Evolutionary conservation across 139 green algal genomes (phyloP).

Genomic region (Chlorella sp.): DNA sequence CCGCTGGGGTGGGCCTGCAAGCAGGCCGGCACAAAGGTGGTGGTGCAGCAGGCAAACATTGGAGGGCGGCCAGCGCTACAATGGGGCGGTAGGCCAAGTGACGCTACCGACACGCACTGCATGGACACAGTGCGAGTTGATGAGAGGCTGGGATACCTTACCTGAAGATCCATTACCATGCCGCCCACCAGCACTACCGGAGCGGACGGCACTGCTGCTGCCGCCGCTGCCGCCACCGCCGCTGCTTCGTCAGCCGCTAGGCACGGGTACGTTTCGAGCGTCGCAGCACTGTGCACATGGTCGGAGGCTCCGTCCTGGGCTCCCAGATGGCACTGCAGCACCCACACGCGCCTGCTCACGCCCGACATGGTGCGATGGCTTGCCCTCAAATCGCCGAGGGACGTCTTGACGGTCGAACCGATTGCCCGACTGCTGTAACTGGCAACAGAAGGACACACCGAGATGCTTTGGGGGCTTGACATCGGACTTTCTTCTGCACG

Average conservation of each 20-base stretch:
- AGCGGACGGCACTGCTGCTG: neutral
- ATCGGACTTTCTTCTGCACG: no score
- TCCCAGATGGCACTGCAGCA: neutral
- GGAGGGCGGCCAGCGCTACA: neutral
- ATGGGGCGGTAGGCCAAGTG: neutral
- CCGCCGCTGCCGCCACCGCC: neutral
- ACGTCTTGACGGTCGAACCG: no score
- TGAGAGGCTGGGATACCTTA: neutral
- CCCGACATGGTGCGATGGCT: neutral
- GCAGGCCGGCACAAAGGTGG: no score
- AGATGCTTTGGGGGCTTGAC: no score
- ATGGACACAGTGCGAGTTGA: neutral
- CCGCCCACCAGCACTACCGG: slow-evolving; percentile 32
- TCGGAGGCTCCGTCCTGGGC: neutral
- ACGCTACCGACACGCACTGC: neutral
- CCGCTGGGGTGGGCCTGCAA: slow-evolving; percentile 9
- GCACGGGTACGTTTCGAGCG: neutral
- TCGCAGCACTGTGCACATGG: neutral
- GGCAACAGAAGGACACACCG: no score
- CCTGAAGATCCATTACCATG: slow-evolving; percentile 57
- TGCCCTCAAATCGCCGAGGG: no score
- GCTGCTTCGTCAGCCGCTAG: neutral
- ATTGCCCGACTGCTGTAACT: no score
- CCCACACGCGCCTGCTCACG: neutral
- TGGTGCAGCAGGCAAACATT: neutral